Base-by-base conservation (phyloP, 139 green algal genomes). In the Chlorella vulgaris region DNA sequence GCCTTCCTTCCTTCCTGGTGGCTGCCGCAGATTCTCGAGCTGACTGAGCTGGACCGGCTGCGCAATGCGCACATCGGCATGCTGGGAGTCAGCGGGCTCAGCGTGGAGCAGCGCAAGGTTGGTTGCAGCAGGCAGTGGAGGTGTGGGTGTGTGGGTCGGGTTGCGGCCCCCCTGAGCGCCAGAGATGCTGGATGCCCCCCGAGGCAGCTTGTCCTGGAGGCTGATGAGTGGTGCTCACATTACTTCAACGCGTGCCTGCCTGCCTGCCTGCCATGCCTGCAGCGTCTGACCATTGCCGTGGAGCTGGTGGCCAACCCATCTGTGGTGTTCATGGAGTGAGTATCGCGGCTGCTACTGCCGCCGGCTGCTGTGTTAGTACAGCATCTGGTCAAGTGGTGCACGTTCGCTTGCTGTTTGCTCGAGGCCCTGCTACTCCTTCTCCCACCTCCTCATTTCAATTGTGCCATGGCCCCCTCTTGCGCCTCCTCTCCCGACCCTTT, bases 31-130 rank as follows among this genome's bases (percentile, higher is more conserved):
- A 60, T 83, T 31, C 43, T 92, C 74, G 67, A 78, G 38, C 60
- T 93, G 80, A 90, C 92, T 38, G 90, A 93, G 81, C 83, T 93
- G 83, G 43, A 69, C n/a, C 36, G 73, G 13, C 80, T 93, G 55
- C 26, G 67, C 4, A 19, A 83, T 36, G 74, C 78, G 2, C 33
- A 90, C 50, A 83, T 93, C 28, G 90, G 90, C 28, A 7, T 69
- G 40, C 80, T 84, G 19, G 89, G 88, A 13, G 66, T 74, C 19
- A 80, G 63, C 21, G 86, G 88, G 18, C 85, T 91, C n/a, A 81
- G 47, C 47, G 84, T 91, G 39, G 86, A 91, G 83, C 86, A 91
- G 86, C 71, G 86, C 69, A 91, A 91, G 47, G 47, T 58, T 10
- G 15, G 47, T 24, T 58, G 47, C 47, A 15, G 47, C 47, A 58